Evolutionary conservation across 148 eudicot genomes (phyloP), one percentile per base, ranked within the genome.

Genomic region (Suaeda aralocaspica): DNA sequence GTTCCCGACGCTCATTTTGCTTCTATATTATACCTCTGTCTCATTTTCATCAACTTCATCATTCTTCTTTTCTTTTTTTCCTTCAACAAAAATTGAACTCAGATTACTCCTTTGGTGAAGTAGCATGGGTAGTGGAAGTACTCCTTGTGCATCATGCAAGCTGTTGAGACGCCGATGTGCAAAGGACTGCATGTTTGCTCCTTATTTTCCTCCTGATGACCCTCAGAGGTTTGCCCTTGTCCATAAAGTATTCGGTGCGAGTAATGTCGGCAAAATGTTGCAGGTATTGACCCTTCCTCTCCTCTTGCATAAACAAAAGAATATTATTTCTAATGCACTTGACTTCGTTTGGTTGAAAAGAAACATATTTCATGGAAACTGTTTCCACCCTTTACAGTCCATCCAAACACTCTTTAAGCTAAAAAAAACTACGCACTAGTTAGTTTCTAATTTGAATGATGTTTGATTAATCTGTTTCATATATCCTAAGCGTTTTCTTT

Each of bases 81-180:
- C 9, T 64, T 6, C 16, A 49, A 4, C 34, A 48, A 53, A 67
- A 28, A 13, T 33, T 68, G 34, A 53, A 61, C 49, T 51, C 58
- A 15, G 7, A 1, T 41, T 28, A 2, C 1, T 42, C 11, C 6
- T 52, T 29, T 51, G 42, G 28, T 41, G 12, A n/a, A 25, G 36
- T 39, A 66, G 56, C 49, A 79, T 75, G 79, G 79, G 72, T 26
- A 63, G 45, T 22, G 78, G 79, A 36, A 75, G 67, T 55, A 67
- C 98, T 7, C 98, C 98, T 7, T 92, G 98, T 71, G 96, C 96
- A n/a, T 89, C 98, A 26, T 92, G 98, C 87, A 89, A 89, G 76
- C 68, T 92, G 78, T 69, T 92, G 73, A 76, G 98, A 68, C 88
- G 98, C 26, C 88, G 98, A 15, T 92, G 98, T 52, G 83, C 96